Conservation (phyloP, 768 basidiomycete genomes). For the Termitomyces sp. region DNA sequence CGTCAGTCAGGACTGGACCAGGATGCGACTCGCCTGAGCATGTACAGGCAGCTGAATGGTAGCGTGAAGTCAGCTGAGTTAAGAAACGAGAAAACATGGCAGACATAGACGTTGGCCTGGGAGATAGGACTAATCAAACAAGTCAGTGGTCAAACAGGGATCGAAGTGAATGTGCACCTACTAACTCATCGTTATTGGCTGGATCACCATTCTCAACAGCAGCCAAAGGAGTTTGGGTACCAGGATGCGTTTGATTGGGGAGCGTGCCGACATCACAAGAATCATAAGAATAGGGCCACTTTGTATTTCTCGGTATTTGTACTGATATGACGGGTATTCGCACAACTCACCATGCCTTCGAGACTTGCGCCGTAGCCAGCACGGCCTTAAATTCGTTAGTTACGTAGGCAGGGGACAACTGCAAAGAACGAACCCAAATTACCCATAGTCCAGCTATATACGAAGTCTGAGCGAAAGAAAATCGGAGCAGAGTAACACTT, state of each 20-base stretch:
- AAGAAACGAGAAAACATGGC: constrained; percentile 3
- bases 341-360: constrained; percentile 54
- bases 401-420: background rate
- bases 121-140: constrained; percentile 48
- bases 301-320: background rate
- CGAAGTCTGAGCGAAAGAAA: background rate
- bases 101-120: constrained; percentile 50
- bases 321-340: background rate
- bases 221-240: constrained; percentile 40
- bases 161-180: constrained; percentile 14
- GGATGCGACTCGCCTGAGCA: constrained; percentile 40
- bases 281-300: constrained; percentile 71
- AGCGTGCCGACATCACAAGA: constrained; percentile 79
- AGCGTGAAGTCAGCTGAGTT: background rate
- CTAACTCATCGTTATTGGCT: constrained; percentile 33
- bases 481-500: constrained; percentile 10
- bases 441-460: constrained; percentile 37
- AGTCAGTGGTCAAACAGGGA: background rate
- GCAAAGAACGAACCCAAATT: constrained; percentile 38
- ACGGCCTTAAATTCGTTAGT: constrained; percentile 39
- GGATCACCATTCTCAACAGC: constrained; percentile 40
- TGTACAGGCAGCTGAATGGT: constrained; percentile 29
- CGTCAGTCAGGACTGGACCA: constrained; percentile 37
- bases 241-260: constrained; percentile 71
- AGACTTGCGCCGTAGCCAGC: constrained; percentile 69